Conservation (phyloP, 2,329 filamentous ascomycete species). For the Colletotrichum spinosum region DNA sequence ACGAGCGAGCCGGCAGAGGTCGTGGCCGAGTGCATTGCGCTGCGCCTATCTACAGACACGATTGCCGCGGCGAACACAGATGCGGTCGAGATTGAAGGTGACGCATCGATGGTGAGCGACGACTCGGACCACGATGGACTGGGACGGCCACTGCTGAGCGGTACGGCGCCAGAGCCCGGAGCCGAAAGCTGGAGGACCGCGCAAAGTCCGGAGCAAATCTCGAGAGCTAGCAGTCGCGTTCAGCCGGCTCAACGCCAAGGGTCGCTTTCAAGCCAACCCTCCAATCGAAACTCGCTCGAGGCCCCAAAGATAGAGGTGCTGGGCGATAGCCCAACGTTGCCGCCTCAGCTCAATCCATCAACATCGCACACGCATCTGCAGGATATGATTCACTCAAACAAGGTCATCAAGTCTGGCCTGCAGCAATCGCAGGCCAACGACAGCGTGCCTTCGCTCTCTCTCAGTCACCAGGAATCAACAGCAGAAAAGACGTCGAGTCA, state of each 20-base stretch:
- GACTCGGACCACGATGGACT: constrained; percentile 48
- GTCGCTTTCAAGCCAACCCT: constrained; percentile 65
- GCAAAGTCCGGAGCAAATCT: constrained; percentile 62
- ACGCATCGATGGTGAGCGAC: constrained; percentile 41
- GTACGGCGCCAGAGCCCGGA: constrained; percentile 46
- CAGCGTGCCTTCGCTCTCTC: constrained; percentile 65
- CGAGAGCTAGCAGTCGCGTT: constrained; percentile 52
- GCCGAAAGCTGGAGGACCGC: constrained; percentile 65
- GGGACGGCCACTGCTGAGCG: constrained; percentile 55
- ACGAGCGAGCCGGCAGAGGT: constrained; percentile 84
- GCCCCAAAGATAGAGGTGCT: constrained; percentile 47
- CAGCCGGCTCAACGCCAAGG: constrained; percentile 55
- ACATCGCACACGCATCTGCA: constrained; percentile 67
- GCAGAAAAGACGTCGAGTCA: constrained; percentile 52
- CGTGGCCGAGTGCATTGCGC: constrained; percentile 80
- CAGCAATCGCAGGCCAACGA: constrained; percentile 68
- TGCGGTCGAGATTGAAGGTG: constrained; percentile 38
- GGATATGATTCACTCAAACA: constrained; percentile 71
- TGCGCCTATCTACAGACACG: constrained; percentile 58
- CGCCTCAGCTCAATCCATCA: constrained; percentile 60
- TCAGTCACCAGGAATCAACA: constrained; percentile 61
- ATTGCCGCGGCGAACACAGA: constrained; percentile 34
- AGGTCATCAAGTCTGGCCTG: constrained; percentile 66
- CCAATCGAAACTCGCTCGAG: constrained; percentile 56
- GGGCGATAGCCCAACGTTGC: constrained; percentile 73